Evolutionary conservation across 2,329 filamentous ascomycete genomes (phyloP), one percentile per base, ranked within the genome.

Genomic region (Mariannaea elegans): DNA sequence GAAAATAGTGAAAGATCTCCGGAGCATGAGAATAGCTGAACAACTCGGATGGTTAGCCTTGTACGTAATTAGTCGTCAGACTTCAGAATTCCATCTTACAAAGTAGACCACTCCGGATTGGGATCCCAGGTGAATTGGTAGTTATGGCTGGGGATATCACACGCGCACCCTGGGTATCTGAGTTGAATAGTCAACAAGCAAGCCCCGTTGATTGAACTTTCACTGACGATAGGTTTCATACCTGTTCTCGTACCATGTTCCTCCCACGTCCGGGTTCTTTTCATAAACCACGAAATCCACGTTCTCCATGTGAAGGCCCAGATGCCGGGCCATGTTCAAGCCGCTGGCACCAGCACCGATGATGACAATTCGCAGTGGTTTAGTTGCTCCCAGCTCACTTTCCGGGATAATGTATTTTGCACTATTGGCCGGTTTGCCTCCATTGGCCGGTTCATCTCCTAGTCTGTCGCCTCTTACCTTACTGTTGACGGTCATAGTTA

Each of bases 51-150:
- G 51, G 45, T 41, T 57, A 49, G 23, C 27, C 13, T 9, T 14
- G 8, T n/a, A n/a, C n/a, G n/a, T n/a, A 31, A 16, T 19, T 19
- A 31, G 7, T n/a, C 1, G 4, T 46, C 5, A 6, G 5, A 13
- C 3, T 18, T 14, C 4, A 5, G 29, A 9, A 21, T 18, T 18
- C 14, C 3, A 10, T n/a, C 24, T 16, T 3, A 14, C 7, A 4
- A 7, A 1, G 5, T 31, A 12, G 39, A 47, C 59, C 54, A 61
- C 8, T 45, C 24, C 5, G 53, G 53, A 31, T 61, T 61, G 16
- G 59, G 59, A 7, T 48, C 36, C 59, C 59, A 61, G 3, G 54
- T 48, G 18, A 58, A 61, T n/a, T 61, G 59, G 19, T 61, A 61
- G 23, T 61, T 61, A 13, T 58, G 59, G 7, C 46, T 47, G 12